Evolutionary conservation across 108 stramenopile genomes (phyloP).

Genomic region (Hondaea fermentalgiana): DNA sequence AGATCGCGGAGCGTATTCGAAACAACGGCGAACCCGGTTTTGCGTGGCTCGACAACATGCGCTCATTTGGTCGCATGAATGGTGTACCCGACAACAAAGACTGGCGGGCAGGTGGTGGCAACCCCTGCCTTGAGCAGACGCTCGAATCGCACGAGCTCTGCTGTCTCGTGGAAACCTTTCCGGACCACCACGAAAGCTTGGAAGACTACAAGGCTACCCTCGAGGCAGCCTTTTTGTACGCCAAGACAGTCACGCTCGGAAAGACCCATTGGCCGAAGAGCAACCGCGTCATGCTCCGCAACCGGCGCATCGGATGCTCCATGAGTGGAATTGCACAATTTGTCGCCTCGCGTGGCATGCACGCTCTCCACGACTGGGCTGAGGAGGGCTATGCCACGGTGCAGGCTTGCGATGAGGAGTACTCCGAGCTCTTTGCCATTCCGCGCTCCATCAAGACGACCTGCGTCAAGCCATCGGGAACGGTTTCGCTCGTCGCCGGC

Average conservation of each 20-base stretch:
- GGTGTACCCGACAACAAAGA: conserved; percentile 36
- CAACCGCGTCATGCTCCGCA: conserved; percentile 43
- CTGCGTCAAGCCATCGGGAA: conserved; percentile 49
- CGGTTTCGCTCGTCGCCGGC: conserved; percentile 55
- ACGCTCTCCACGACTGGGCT: conserved; percentile 40
- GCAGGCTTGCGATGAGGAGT: conserved; percentile 23
- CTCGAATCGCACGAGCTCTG: conserved; percentile 57
- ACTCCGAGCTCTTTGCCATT: conserved; percentile 31
- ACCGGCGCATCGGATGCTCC: conserved; percentile 51
- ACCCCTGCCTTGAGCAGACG: conserved; percentile 56
- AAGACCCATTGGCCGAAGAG: conserved; percentile 48
- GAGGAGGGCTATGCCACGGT: conserved; percentile 28
- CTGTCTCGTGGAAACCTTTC: conserved; percentile 56
- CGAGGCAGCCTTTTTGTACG: conserved; percentile 48
- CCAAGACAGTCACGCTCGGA: conserved; percentile 52
- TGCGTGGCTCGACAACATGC: conserved; percentile 56
- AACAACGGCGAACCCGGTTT: conserved; percentile 52
- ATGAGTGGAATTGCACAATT: conserved; percentile 58
- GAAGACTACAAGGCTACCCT: conserved; percentile 43
- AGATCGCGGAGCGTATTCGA: conserved; percentile 35
- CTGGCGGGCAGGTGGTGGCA: conserved; percentile 43
- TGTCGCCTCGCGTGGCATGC: conserved; percentile 34
- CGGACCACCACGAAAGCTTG: conserved; percentile 42
- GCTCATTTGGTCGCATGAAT: conserved; percentile 41
- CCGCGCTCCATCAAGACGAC: conserved; percentile 52